A percentile compares a stretch with the other conserved stretches of the same genome.
phyloP scores from a whole-genome alignment of 2,329 filamentous ascomycete species.

The Berkeleyomyces basicola region DNA sequence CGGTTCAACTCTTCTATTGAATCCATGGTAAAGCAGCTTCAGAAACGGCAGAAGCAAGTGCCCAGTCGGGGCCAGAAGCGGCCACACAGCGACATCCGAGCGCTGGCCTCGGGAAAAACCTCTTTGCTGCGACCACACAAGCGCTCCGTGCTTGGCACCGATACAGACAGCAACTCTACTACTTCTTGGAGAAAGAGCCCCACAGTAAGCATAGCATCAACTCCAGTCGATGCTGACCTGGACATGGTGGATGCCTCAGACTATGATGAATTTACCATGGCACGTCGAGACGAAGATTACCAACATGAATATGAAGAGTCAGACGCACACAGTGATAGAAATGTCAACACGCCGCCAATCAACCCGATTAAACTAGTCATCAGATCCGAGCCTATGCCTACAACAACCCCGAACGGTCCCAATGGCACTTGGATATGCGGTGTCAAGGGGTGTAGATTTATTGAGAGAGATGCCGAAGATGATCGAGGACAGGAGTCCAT shows the following conservation, averaged over 20 bases:
- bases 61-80: slow-evolving; percentile 5
- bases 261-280: slow-evolving; percentile 5
- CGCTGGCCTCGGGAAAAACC: neutral
- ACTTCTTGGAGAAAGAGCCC: neutral
- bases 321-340: neutral
- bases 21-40: slow-evolving; percentile 4
- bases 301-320: neutral
- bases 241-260: neutral
- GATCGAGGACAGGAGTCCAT: slow-evolving; percentile 39
- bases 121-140: slow-evolving; percentile 10
- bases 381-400: slow-evolving; percentile 33
- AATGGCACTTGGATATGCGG: slow-evolving; percentile 51
- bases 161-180: too few relatives aligned
- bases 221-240: neutral
- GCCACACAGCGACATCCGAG: slow-evolving; percentile 1
- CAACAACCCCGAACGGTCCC: slow-evolving; percentile 34
- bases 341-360: neutral
- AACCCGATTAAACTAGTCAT: slow-evolving; percentile 24
- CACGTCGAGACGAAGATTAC: neutral
- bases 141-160: neutral
- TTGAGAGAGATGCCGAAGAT: slow-evolving; percentile 45
- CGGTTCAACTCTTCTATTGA: neutral
- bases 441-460: slow-evolving; percentile 45
- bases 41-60: neutral
- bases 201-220: neutral